Evolutionary conservation across 2,329 filamentous ascomycete species (phyloP), one percentile per base, ranked within the genome.

Genomic region (Penicillium sp.): DNA sequence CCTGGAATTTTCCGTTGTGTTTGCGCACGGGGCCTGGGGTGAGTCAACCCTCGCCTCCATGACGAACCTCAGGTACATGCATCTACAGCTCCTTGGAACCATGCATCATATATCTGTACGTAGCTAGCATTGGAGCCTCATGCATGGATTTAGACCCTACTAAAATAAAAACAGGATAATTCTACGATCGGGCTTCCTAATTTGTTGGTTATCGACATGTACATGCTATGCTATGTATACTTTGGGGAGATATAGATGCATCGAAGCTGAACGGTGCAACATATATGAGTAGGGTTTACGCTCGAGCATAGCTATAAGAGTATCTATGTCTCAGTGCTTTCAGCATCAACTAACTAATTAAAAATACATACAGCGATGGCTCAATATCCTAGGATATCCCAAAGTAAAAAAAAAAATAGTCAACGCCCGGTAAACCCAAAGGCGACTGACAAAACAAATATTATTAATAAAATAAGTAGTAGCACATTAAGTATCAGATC

Each of bases 381-480:
- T 29, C 6, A 10, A 21, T 9, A 3, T 3, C 13, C 1, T 22
- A 22, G 15, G 15, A 13, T 17, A 10, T 22, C 6, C 21, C 6
- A 32, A 24, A 26, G 3, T 10, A n/a, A 10, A 13, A 32, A 46
- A 24, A 15, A 24, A 13, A 24, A 32, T 1, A 22, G 26, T 40
- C 28, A 32, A 46, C 12, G 35, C 21, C 21, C 35, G n/a, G 7
- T 31, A 33, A 48, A 35, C 6, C 17, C 12, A 8, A 22, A 29
- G 15, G 17, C 15, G 7, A 43, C 8, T 4, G 45, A 47, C 31
- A 6, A 34, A 50, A 34, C 43, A 32, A 46, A 28, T 32, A 50
- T 46, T 47, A 48, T 46, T 46, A 45, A 45, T 45, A 19, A 40
- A 45, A 49, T 49, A 41, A 41, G 28, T 48, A 44, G 38, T 41